Conservation (phyloP, 2,329 filamentous ascomycete genomes). For the Colletotrichum falcatum region DNA sequence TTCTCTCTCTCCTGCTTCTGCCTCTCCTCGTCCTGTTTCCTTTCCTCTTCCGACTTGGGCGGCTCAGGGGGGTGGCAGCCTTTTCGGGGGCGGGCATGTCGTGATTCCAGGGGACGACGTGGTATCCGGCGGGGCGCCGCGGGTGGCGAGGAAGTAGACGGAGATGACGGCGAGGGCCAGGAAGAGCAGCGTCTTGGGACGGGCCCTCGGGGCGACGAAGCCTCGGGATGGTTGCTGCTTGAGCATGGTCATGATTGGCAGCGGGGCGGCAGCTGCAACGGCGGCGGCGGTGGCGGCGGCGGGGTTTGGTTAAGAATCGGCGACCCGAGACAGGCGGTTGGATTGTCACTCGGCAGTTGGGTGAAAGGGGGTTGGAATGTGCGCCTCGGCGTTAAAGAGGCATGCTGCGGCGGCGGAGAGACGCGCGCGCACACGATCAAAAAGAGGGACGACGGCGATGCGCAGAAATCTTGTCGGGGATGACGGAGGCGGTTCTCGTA, state of each 20-base stretch:
- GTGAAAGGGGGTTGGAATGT: conserved; percentile 9
- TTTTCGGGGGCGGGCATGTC: conserved; percentile 12
- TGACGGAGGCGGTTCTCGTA: conserved; percentile 2
- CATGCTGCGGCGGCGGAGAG: conserved; percentile 32
- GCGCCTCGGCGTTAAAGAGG: conserved; percentile 35
- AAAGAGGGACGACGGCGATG: conserved; percentile 27
- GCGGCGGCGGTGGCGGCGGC: conserved; percentile 7
- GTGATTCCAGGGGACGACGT: conserved; percentile 50
- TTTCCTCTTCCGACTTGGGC: conserved; percentile 39
- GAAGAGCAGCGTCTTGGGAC: conserved; percentile 57
- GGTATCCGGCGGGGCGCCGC: conserved; percentile 50
- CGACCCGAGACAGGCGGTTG: neutral
- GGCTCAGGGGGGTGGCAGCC: conserved; percentile 30
- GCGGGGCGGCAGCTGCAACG: conserved; percentile 10
- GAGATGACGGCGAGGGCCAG: conserved; percentile 54
- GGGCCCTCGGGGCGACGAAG: conserved; percentile 49
- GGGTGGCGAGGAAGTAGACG: conserved; percentile 59
- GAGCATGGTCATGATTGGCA: conserved; percentile 46
- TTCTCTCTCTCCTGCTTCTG: conserved; percentile 42
- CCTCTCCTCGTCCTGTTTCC: conserved; percentile 37
- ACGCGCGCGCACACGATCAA: conserved; percentile 10
- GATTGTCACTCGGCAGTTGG: conserved; percentile 17
- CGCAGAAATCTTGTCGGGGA: conserved; percentile 1
- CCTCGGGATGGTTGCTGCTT: conserved; percentile 41
- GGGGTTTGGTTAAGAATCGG: conserved; percentile 13